Percentiles rank a stretch among this genome's conserved stretches.
phyloP scores from a whole-genome alignment of 495 filamentous ascomycete species.

The Aspergillus baeticus region DNA sequence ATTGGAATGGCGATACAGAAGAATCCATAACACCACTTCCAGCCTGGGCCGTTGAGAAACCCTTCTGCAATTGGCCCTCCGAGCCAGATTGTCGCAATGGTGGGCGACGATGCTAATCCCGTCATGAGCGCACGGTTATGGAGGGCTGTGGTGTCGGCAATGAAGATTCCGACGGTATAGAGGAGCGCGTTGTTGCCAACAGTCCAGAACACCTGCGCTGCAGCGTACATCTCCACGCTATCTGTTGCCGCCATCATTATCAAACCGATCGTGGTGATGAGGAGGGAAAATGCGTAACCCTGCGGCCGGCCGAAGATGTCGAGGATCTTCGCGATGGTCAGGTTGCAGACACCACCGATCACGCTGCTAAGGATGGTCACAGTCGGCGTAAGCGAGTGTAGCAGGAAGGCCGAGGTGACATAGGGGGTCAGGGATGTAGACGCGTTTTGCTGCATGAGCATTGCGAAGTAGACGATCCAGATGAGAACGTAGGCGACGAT shows the following conservation, averaged over 20 bases:
- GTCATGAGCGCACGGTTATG: conserved; percentile 56
- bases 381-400: conserved; percentile 23
- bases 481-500: neutral
- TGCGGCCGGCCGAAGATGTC: conserved; percentile 55
- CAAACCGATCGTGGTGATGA: conserved; percentile 29
- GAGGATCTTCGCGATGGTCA: conserved; percentile 60
- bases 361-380: conserved; percentile 19
- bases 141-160: conserved; percentile 59
- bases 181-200: conserved; percentile 52
- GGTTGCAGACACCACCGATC: conserved; percentile 49
- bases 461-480: conserved; percentile 28
- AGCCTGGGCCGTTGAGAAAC: conserved; percentile 30
- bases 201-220: conserved; percentile 30
- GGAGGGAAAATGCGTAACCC: neutral
- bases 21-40: conserved; percentile 56
- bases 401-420: conserved; percentile 17
- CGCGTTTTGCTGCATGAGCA: conserved; percentile 23
- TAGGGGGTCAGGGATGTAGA: conserved; percentile 11
- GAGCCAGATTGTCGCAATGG: conserved; percentile 48
- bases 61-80: conserved; percentile 17
- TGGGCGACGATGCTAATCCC: conserved; percentile 54
- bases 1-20: conserved; percentile 54
- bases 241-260: conserved; percentile 42
- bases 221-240: conserved; percentile 39
- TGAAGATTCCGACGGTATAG: conserved; percentile 54